phyloP scores from a whole-genome alignment of 2,329 filamentous ascomycete genomes.

The Colletotrichum agaves region DNA sequence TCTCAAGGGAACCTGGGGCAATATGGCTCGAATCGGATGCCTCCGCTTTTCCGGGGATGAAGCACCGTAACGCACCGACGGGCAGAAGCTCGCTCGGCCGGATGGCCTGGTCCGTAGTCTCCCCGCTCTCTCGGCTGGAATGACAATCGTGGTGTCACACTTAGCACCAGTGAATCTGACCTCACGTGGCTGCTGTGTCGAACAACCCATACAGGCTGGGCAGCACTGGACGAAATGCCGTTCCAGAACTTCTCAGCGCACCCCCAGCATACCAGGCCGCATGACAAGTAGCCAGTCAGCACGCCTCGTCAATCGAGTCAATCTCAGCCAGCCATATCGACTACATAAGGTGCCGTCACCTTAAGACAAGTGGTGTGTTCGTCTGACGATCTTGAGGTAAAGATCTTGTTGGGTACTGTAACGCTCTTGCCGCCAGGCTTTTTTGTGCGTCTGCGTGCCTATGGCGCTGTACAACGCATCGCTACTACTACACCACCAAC shows the following conservation, averaged over 20 bases:
- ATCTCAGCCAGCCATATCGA: constrained; percentile 32
- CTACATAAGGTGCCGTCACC: constrained; percentile 21
- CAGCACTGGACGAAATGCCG: constrained; percentile 4
- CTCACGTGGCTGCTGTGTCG: background rate
- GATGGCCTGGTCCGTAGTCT: constrained; percentile 20
- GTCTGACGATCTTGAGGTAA: constrained; percentile 49
- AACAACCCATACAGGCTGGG: background rate
- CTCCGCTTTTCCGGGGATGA: background rate
- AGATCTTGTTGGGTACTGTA: constrained; percentile 61
- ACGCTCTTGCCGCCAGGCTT: constrained; percentile 56
- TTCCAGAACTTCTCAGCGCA: background rate
- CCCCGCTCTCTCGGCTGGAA: constrained; percentile 7
- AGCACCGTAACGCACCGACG: background rate
- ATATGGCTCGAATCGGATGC: constrained; percentile 28
- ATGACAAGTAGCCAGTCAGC: constrained; percentile 35
- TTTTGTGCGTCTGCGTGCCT: constrained; percentile 41
- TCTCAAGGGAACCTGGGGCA: background rate
- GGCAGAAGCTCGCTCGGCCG: background rate
- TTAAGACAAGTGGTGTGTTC: constrained; percentile 41
- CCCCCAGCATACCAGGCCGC: constrained; percentile 38
- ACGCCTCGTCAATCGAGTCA: constrained; percentile 34
- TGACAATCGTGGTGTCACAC: background rate
- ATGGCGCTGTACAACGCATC: constrained; percentile 60
- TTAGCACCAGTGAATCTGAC: background rate
- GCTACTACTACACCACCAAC: constrained; percentile 14